Evolutionary conservation across 1,139 yeast genomes (phyloP).

Genomic region (Blastobotrys malaysiensis): DNA sequence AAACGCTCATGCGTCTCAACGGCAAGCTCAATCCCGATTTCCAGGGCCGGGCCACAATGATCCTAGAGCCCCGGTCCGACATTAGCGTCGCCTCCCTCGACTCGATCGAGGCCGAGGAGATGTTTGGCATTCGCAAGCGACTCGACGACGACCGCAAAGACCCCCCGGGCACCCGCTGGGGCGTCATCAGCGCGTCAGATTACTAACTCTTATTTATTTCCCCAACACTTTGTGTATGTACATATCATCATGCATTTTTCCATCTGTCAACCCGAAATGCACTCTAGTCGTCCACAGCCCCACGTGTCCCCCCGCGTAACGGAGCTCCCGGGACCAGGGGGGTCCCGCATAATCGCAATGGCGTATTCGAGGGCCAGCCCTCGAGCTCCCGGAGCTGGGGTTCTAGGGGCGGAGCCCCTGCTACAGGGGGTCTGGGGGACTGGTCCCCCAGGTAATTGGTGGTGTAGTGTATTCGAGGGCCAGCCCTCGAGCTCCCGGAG

Average conservation of each 20-base stretch:
- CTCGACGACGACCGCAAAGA: slow-evolving; percentile 15
- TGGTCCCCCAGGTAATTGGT: no score
- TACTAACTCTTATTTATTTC: neutral
- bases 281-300: no score
- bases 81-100: slow-evolving; percentile 17
- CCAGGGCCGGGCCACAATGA: slow-evolving; percentile 33
- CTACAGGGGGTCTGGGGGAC: neutral
- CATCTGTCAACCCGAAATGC: no score
- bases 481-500: no score
- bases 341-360: neutral
- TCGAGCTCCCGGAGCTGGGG: neutral
- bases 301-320: no score
- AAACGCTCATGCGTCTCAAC: slow-evolving; percentile 30
- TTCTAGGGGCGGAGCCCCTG: neutral
- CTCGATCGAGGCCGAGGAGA: slow-evolving; percentile 20
- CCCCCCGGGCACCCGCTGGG: slow-evolving; percentile 9
- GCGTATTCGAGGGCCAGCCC: neutral
- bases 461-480: no score
- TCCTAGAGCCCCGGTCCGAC: slow-evolving; percentile 31
- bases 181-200: slow-evolving; percentile 7
- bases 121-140: slow-evolving; percentile 27
- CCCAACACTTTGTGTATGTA: neutral
- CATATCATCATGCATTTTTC: no score
- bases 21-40: slow-evolving; percentile 33
- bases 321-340: no score